Evolutionary conservation across 352 stramenopile genomes (phyloP), one percentile per base, ranked within the genome.

Genomic region (Pythium scleroteichum): DNA sequence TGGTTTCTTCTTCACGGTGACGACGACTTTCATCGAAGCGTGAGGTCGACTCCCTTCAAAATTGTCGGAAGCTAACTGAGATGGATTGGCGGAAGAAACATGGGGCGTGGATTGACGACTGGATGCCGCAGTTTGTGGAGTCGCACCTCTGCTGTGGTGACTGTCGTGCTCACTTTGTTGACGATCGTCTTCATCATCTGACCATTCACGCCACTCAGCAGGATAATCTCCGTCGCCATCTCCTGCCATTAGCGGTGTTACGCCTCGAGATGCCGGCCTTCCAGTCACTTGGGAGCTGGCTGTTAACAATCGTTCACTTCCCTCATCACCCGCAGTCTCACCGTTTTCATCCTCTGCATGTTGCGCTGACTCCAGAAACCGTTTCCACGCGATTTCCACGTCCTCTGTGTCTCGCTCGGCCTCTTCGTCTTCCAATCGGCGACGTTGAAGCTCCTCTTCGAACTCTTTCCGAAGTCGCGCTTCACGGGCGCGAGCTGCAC

Each of bases 321-420:
- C 57, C 0, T 27, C 22, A n/a, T 38, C 51, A 16, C 40, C 44
- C 23, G 24, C 7, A 14, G 3, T 48, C 16, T 65, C 44, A 4
- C 50, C 46, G 19, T 10, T 6, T 14, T 38, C 20, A 14, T 68
- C 66, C 8, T 59, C 39, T 1, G 50, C 56, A 12, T 71, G 17
- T 12, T 56, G 23, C 32, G 45, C 57, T 6, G 76, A 74, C 49
- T 88, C 78, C 35, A 90, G 63, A 44, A 90, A 88, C 14, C 68
- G 67, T 35, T 78, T 69, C 81, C 81, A 90, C 19, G 79, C 81
- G 1, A 53, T 50, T 42, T 88, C 77, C 2, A 90, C 81, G 27
- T 90, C 81, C 9, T 62, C 72, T 3, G 71, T 88, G 58, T 88
- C 77, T n/a, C 33, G 29, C 16, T 47, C 62, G 0, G 68, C 68